phyloP scores from a whole-genome alignment of 2,329 filamentous ascomycete species.

The Paraphaeosphaeria minitans region DNA sequence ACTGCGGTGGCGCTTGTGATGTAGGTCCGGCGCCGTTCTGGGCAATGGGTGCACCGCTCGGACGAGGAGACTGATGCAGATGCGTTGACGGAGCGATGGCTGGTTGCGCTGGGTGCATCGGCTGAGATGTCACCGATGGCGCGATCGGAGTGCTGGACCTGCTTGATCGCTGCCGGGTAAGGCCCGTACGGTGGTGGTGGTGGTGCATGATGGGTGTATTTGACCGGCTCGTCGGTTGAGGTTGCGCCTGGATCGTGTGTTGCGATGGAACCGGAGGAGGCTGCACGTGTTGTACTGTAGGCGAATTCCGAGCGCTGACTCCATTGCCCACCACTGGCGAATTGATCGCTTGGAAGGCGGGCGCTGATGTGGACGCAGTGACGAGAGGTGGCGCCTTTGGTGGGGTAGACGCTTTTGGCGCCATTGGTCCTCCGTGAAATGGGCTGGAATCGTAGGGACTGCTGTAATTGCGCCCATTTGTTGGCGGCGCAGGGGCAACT shows the following conservation, averaged over 20 bases:
- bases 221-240: constrained; percentile 29
- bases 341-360: constrained; percentile 21
- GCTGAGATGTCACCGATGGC: constrained; percentile 25
- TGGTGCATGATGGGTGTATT: constrained; percentile 25
- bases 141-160: constrained; percentile 37
- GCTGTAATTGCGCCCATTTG: constrained; percentile 30
- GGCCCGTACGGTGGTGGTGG: constrained; percentile 20
- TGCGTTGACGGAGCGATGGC: constrained; percentile 13
- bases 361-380: constrained; percentile 12
- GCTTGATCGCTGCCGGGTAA: constrained; percentile 33
- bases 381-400: constrained; percentile 22
- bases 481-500: constrained; percentile 13
- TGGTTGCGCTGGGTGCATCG: constrained; percentile 9
- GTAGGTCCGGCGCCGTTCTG: constrained; percentile 15
- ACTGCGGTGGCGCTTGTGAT: constrained; percentile 14
- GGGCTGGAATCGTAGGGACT: constrained; percentile 38
- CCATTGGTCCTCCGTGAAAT: constrained; percentile 14
- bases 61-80: constrained; percentile 13
- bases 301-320: constrained; percentile 26
- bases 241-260: constrained; percentile 23
- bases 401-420: constrained; percentile 20
- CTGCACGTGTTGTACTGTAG: constrained; percentile 22
- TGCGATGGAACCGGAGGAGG: constrained; percentile 28
- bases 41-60: constrained; percentile 10
- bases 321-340: constrained; percentile 22